Conservation (phyloP, 1,284 basidiomycete species). For the Schizopora paradoxa region DNA sequence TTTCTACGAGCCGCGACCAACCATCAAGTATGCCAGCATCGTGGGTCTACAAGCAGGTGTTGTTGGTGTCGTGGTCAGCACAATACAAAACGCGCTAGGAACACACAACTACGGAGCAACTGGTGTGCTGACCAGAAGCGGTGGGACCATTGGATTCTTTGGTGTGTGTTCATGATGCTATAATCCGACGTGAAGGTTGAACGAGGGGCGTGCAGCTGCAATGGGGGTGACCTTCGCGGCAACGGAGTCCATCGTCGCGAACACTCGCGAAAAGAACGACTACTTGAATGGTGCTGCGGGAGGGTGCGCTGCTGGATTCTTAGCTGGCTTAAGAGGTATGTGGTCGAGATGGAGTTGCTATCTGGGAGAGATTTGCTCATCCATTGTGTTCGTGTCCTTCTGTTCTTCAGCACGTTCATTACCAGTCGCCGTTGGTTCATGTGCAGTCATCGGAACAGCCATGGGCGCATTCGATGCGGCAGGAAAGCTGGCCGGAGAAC, state of each 20-base stretch:
- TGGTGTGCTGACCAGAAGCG: conserved; percentile 77
- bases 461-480: conserved; percentile 84
- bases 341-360: too few relatives aligned
- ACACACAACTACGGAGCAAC: conserved; percentile 81
- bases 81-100: conserved; percentile 81
- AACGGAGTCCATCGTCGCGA: conserved; percentile 78
- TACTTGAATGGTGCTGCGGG: conserved; percentile 81
- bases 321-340: conserved; percentile 80
- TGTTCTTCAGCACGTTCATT: conserved; percentile 66
- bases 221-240: conserved; percentile 87
- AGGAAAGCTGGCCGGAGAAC: conserved; percentile 53
- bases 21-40: conserved; percentile 54
- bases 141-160: conserved; percentile 79
- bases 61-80: conserved; percentile 74
- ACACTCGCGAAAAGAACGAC: conserved; percentile 78
- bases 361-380: conserved; percentile 12
- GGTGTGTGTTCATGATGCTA: conserved; percentile 40
- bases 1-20: conserved; percentile 51
- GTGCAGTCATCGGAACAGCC: conserved; percentile 73
- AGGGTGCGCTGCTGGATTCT: conserved; percentile 90
- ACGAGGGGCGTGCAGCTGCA: conserved; percentile 51
- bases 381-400: conserved; percentile 8
- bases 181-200: not conserved
- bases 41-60: conserved; percentile 66
- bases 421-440: conserved; percentile 79